Evolutionary conservation across 2,329 filamentous ascomycete species (phyloP), one percentile per base, ranked within the genome.

Genomic region (Aspergillus fijiensis): DNA sequence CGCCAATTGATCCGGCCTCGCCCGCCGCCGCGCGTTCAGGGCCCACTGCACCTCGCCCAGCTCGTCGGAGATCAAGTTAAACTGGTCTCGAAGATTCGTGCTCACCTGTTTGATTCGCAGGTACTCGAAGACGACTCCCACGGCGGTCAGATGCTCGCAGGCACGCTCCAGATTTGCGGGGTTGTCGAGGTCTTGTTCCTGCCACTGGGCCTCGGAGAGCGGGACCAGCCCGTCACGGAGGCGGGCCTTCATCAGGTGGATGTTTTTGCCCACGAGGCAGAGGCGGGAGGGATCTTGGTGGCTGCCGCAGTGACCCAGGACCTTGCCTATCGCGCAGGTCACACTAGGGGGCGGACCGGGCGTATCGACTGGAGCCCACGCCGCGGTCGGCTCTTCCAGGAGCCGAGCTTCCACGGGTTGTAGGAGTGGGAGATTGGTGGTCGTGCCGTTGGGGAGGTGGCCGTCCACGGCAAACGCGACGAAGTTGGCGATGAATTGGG

Each of bases 211-310:
- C 9, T 65, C 59, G n/a, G 59, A 69, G 4, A 71, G 9, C 2
- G 69, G 70, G 9, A 64, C 49, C 16, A 71, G 61, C 10, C 70
- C 70, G 12, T 69, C 63, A 68, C 68, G 71, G 10, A 71, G 42
- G 9, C 68, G 60, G 7, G 39, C 59, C 47, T 72, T 72, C 42
- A 69, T 49, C 5, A 57, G 63, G 14, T 71, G 64, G 25, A 72
- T 64, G 10, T 70, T 66, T 25, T 70, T 66, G 2, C 68, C 65
- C 4, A 71, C 62, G 2, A 57, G 1, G 23, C 63, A 63, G 4
- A 70, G 55, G 3, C 64, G 64, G 4, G 19, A 16, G 1, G 33
- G 21, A 23, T 51, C 48, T 23, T 35, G 21, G 27, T n/a, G 21
- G 21, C 21, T 47, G 11, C 25, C 33, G 4, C 54, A 27, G 4